Percentiles rank a stretch among this genome's conserved stretches.
Conservation (phyloP, 1,284 basidiomycete genomes). For the Blastosporella zonata region DNA sequence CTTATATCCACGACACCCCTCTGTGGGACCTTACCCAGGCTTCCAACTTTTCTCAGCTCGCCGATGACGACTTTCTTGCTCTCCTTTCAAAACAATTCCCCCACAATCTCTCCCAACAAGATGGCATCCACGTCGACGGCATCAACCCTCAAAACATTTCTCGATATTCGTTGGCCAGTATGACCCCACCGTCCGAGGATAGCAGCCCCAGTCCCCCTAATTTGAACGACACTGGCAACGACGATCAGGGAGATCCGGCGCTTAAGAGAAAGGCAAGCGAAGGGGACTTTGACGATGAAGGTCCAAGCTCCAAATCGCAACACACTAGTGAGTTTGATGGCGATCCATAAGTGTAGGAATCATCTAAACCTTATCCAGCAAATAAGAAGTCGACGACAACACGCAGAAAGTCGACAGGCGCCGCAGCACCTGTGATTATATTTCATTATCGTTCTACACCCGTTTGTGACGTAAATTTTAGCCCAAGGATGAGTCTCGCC, state of each 20-base stretch:
- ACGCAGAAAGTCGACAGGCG: conserved; percentile 35
- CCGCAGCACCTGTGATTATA: conserved; percentile 32
- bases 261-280: conserved; percentile 74
- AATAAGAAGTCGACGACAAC: conserved; percentile 28
- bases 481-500: conserved; percentile 64
- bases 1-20: conserved; percentile 38
- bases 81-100: conserved; percentile 74
- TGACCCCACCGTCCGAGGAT: conserved; percentile 59
- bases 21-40: conserved; percentile 70
- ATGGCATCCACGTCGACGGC: conserved; percentile 30
- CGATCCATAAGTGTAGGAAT: not conserved
- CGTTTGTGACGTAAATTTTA: conserved; percentile 19
- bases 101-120: conserved; percentile 21
- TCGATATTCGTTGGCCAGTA: conserved; percentile 38
- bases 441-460: conserved; percentile 8
- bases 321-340: conserved; percentile 53
- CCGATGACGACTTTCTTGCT: conserved; percentile 75
- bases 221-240: conserved; percentile 35
- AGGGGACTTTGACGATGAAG: conserved; percentile 56
- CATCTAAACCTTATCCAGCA: conserved; percentile 19
- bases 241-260: conserved; percentile 40
- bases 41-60: conserved; percentile 59
- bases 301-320: conserved; percentile 61
- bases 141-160: conserved; percentile 59
- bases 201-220: conserved; percentile 73